A percentile compares a stretch with the other conserved stretches of the same genome.
Conservation (phyloP, 108 stramenopile species). For the Nitzschia putrida region DNA sequence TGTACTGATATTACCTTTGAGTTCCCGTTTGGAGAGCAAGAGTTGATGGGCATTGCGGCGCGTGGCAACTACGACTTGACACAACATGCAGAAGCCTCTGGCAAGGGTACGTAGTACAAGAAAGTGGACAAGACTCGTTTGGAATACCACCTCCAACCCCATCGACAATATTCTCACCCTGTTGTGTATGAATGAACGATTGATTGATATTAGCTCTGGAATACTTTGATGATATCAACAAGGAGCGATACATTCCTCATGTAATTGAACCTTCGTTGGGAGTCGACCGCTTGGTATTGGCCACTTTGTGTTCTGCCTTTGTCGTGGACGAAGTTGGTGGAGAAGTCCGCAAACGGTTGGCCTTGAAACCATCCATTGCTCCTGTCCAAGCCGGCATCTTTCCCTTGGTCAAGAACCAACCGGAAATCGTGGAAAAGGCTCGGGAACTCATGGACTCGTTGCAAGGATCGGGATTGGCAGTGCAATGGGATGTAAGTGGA, state of each 20-base stretch:
- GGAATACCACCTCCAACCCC: too few relatives aligned
- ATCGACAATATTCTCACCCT: too few relatives aligned
- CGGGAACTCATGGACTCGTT: constrained; percentile 75
- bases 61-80: constrained; percentile 94
- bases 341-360: constrained; percentile 88
- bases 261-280: constrained; percentile 96
- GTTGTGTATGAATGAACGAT: too few relatives aligned
- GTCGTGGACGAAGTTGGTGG: constrained; percentile 90
- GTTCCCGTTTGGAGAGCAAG: constrained; percentile 95
- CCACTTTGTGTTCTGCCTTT: constrained; percentile 91
- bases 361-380: constrained; percentile 89
- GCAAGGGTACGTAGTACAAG: constrained; percentile 79
- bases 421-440: constrained; percentile 76
- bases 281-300: constrained; percentile 90
- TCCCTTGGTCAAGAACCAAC: constrained; percentile 96
- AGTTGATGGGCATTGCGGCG: constrained; percentile 98
- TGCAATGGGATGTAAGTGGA: constrained; percentile 84
- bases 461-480: constrained; percentile 70
- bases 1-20: constrained; percentile 97
- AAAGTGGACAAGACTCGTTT: too few relatives aligned
- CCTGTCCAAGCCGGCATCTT: constrained; percentile 94
- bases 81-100: constrained; percentile 86
- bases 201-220: too few relatives aligned
- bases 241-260: constrained; percentile 93
- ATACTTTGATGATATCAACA: constrained; percentile 90